Conservation (phyloP, 768 basidiomycete species). For the Tephrocybe rancida region DNA sequence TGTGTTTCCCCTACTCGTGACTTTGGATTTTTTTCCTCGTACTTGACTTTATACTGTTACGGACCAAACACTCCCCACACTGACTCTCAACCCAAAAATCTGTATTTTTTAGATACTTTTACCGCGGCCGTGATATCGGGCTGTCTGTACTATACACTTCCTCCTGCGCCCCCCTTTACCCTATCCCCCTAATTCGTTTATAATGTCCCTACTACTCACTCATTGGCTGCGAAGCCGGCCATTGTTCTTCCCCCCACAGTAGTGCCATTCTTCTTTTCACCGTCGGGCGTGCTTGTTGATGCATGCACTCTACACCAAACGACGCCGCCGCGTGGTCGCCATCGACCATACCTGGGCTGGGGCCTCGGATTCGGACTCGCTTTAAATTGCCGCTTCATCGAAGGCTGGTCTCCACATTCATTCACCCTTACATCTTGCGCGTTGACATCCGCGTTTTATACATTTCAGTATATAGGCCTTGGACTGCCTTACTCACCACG, state of each 20-base stretch:
- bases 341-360: conserved; percentile 9
- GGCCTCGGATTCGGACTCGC: conserved; percentile 8
- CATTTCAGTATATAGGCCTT: background rate
- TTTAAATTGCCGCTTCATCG: background rate
- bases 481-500: background rate
- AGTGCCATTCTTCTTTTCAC: conserved; percentile 14
- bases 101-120: conserved; percentile 22
- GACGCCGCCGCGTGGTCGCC: conserved; percentile 1
- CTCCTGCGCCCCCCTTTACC: background rate
- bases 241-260: conserved; percentile 7
- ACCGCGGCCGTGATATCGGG: conserved; percentile 6
- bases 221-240: conserved; percentile 12
- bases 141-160: conserved; percentile 15
- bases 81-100: conserved; percentile 8
- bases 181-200: conserved; percentile 10
- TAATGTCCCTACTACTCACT: conserved; percentile 16
- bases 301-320: background rate
- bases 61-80: conserved; percentile 4
- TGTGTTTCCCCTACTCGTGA: conserved; percentile 1
- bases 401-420: conserved; percentile 14
- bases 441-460: background rate
- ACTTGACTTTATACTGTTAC: background rate
- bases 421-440: conserved; percentile 5
- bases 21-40: background rate
- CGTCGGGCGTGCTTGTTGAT: conserved; percentile 4